These are phyloP conservation scores for Metschnikowia vanudenii DNA, from an alignment of 805 yeast genomes.

Conservation along the genomic window DNA sequence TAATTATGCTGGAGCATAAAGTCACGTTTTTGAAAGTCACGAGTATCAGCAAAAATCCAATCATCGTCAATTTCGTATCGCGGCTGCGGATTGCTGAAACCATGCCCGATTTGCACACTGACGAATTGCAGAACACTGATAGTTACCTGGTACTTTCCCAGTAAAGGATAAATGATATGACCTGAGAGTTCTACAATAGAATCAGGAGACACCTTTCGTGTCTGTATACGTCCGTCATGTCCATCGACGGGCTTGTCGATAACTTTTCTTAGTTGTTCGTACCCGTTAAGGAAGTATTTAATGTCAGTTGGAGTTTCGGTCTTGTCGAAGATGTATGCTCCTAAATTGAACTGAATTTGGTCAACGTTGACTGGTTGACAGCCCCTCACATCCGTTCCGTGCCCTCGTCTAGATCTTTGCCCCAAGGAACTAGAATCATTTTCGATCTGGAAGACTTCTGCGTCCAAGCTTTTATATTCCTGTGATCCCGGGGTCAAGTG, in stretches of 20 bases:
- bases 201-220: neutral
- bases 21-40: neutral
- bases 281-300: constrained; percentile 1
- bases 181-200: neutral
- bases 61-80: constrained; percentile 4
- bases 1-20: neutral
- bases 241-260: constrained; percentile 1
- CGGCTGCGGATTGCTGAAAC: neutral
- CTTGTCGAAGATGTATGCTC: neutral
- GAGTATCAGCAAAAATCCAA: constrained; percentile 4
- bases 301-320: neutral
- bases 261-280: constrained; percentile 2
- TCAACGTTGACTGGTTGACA: neutral
- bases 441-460: neutral
- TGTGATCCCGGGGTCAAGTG: neutral
- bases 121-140: neutral
- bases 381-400: neutral
- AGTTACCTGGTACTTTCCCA: neutral
- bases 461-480: neutral
- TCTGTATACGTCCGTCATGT: neutral
- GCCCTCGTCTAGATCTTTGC: neutral
- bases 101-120: constrained; percentile 4
- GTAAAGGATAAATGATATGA: neutral
- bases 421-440: neutral
- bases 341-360: neutral